A percentile compares a stretch with the other conserved stretches of the same genome.
Evolutionary conservation across 1,284 basidiomycete genomes (phyloP).

Genomic region (Boletus nobilissimus): DNA sequence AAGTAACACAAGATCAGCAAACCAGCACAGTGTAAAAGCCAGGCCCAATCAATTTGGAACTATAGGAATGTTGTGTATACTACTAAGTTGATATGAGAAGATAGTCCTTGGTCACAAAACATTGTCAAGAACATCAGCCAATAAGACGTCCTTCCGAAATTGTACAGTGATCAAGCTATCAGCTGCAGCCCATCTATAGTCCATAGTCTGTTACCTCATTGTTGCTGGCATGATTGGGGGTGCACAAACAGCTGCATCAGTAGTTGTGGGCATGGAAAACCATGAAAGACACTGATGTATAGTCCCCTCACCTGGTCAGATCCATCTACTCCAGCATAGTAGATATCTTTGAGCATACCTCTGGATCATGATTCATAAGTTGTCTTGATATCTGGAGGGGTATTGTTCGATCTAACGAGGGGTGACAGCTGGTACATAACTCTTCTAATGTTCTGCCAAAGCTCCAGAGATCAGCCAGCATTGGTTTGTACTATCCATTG

Average conservation of each 20-base stretch:
- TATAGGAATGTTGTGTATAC: too few species aligned
- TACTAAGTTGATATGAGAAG: too few species aligned
- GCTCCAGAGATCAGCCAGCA: constrained; percentile 13
- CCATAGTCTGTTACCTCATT: too few species aligned
- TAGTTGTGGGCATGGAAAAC: too few species aligned
- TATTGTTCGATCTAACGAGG: neutral
- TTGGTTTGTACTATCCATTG: neutral
- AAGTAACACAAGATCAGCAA: too few species aligned
- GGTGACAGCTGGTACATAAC: neutral
- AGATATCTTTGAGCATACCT: constrained; percentile 9
- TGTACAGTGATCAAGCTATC: neutral
- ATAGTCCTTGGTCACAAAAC: too few species aligned
- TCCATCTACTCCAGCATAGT: constrained; percentile 5
- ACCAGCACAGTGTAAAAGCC: too few species aligned
- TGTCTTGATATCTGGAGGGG: neutral
- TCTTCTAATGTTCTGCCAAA: constrained; percentile 3
- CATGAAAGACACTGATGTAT: too few species aligned
- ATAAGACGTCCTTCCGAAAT: too few species aligned
- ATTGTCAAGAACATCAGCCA: neutral
- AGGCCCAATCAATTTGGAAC: too few species aligned
- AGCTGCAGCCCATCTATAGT: neutral
- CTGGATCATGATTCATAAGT: neutral
- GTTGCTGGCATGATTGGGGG: too few species aligned
- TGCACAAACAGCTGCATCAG: too few species aligned
- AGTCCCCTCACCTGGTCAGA: neutral